phyloP scores from a whole-genome alignment of 139 green algal species.

The Tetraselmis striata region DNA sequence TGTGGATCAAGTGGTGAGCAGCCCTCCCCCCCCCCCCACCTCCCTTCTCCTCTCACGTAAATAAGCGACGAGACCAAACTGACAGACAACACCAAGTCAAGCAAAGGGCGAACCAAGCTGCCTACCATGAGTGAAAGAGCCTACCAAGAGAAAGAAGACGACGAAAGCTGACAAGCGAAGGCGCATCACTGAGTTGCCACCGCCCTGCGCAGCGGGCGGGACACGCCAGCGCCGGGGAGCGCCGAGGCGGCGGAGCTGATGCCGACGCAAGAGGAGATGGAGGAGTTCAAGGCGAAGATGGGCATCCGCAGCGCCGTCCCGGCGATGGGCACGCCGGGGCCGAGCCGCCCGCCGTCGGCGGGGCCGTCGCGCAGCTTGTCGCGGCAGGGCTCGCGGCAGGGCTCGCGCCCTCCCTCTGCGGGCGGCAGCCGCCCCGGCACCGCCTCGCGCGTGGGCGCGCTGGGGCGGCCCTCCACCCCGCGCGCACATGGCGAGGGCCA shows the following conservation, averaged over 20 bases:
- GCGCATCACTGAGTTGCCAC: too few species aligned
- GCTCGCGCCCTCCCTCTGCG: neutral
- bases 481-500: neutral
- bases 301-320: neutral
- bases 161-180: too few species aligned
- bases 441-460: neutral
- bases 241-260: neutral
- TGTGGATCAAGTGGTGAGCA: neutral
- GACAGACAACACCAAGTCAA: too few species aligned
- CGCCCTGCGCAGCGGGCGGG: neutral
- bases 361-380: neutral
- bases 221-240: neutral
- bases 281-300: neutral
- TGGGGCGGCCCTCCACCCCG: neutral
- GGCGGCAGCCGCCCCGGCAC: neutral
- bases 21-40: too few species aligned
- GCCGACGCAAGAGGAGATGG: neutral
- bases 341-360: neutral
- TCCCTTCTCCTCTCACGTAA: neutral
- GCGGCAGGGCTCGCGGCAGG: neutral
- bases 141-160: too few species aligned
- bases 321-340: neutral
- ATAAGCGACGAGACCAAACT: too few species aligned
- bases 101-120: too few species aligned
- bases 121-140: too few species aligned